Percentiles rank a stretch among this genome's conserved stretches.
Evolutionary conservation across 805 yeast genomes (phyloP).

Genomic region (Candida fluviatilis): DNA sequence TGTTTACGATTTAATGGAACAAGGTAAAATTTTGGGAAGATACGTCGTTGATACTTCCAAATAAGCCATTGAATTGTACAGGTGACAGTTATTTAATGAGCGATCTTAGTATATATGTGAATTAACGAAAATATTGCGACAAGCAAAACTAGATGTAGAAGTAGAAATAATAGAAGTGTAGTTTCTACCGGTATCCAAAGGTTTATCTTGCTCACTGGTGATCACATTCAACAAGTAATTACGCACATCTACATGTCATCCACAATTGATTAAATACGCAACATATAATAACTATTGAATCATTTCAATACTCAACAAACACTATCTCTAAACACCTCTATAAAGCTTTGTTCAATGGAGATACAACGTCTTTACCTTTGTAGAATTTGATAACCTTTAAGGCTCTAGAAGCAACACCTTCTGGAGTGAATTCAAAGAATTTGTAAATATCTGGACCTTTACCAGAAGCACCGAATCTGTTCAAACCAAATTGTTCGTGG

Average conservation of each 20-base stretch:
- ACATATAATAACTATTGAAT: too few relatives aligned
- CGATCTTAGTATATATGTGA: too few relatives aligned
- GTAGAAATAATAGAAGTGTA: too few relatives aligned
- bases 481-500: conserved; percentile 93
- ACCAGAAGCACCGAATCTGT: conserved; percentile 97
- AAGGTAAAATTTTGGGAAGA: conserved; percentile 84
- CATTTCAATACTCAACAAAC: too few relatives aligned
- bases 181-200: too few relatives aligned
- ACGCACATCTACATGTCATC: too few relatives aligned
- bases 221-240: too few relatives aligned
- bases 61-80: conserved; percentile 21
- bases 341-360: conserved; percentile 81
- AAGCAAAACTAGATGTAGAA: too few relatives aligned
- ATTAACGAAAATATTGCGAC: too few relatives aligned
- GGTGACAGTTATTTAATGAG: background rate
- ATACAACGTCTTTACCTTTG: conserved; percentile 65
- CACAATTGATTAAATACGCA: too few relatives aligned
- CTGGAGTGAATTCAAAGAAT: conserved; percentile 85
- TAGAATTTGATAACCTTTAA: conserved; percentile 73
- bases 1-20: conserved; percentile 73
- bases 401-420: conserved; percentile 87
- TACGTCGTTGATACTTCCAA: conserved; percentile 77
- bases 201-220: too few relatives aligned
- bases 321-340: conserved; percentile 30
- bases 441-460: conserved; percentile 79